Base-by-base conservation (phyloP, 1,139 yeast species). In the Candida sojae region DNA sequence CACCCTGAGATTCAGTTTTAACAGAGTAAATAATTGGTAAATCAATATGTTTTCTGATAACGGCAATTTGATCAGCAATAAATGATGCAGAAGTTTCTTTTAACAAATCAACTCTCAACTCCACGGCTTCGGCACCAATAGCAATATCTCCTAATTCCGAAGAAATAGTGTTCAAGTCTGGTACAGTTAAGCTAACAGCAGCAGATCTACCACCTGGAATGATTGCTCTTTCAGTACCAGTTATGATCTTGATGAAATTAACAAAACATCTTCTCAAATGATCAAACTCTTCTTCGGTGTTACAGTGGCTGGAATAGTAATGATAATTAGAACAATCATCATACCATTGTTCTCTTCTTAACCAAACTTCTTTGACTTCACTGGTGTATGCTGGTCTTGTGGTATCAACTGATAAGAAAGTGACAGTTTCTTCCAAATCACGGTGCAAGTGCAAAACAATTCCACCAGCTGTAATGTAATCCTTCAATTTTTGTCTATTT, bases 371-470 rank as follows among this genome's bases (percentile, higher is more conserved):
- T 54, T 77, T 75, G 56, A 92, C 85, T 60, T 91, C 97, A 55
- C 83, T 87, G 11, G 76, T 77, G 61, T 84, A 91, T 2, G 96
- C 88, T 17, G 99, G 99, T 61, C 99, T 82, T 1, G 91, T 78
- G 48, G 88, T 82, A 66, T 93, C 99, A 47, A 80, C 70, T 17
- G 79, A 73, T 58, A 93, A 77, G 67, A 89, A 91, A 6, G 77
- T 73, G 36, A 91, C 84, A 39, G 96, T 90, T 57, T 88, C 87
- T 49, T 84, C 86, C 54, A 92, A 79, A 59, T 89, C 89, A 58
- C 99, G 86, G 65, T 92, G 97, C 53, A 93, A 77, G 60, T 93
- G 98, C 50, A 93, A 73, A 7, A 93, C 98, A 55, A 88, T 79
- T 6, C 92, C 88, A 25, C 90, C 91, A 12, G 71, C 64, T 41